Percentiles rank a stretch among this genome's conserved stretches.
These are phyloP conservation scores for Xerocomus brunneocitrinus DNA, from an alignment of 768 basidiomycete genomes.

Conservation along the genomic window DNA sequence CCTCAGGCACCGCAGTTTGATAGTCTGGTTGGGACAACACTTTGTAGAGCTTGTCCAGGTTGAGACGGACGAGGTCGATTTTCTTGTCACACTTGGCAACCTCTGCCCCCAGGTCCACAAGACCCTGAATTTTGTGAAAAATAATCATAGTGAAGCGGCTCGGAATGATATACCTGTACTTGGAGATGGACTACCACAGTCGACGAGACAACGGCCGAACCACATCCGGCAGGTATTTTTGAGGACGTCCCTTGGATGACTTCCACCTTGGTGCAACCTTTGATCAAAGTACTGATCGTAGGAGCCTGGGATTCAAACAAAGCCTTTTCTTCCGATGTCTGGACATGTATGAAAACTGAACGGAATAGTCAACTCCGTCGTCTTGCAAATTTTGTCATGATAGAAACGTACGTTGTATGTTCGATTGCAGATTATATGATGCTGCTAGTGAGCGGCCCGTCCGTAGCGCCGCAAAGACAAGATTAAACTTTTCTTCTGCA, in stretches of 20 bases:
- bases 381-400: no score
- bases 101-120: slow-evolving; percentile 85
- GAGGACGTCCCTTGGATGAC: slow-evolving; percentile 53
- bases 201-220: slow-evolving; percentile 72
- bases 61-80: slow-evolving; percentile 59
- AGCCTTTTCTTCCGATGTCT: slow-evolving; percentile 54
- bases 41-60: slow-evolving; percentile 74
- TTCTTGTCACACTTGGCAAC: slow-evolving; percentile 91
- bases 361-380: not conserved
- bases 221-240: slow-evolving; percentile 87
- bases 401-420: slow-evolving; percentile 64
- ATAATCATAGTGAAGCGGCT: not conserved
- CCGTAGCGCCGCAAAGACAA: slow-evolving; percentile 75
- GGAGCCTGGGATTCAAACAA: slow-evolving; percentile 69
- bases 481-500: slow-evolving; percentile 81
- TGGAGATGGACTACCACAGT: slow-evolving; percentile 77
- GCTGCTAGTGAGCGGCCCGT: slow-evolving; percentile 82
- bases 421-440: slow-evolving; percentile 81
- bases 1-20: slow-evolving; percentile 70
- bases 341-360: slow-evolving; percentile 74
- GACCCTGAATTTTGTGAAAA: slow-evolving; percentile 50
- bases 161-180: slow-evolving; percentile 55
- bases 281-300: slow-evolving; percentile 77
- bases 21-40: slow-evolving; percentile 72
- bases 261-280: slow-evolving; percentile 74